Conservation (phyloP, 306 rosid species). For the Quercus parvula region DNA sequence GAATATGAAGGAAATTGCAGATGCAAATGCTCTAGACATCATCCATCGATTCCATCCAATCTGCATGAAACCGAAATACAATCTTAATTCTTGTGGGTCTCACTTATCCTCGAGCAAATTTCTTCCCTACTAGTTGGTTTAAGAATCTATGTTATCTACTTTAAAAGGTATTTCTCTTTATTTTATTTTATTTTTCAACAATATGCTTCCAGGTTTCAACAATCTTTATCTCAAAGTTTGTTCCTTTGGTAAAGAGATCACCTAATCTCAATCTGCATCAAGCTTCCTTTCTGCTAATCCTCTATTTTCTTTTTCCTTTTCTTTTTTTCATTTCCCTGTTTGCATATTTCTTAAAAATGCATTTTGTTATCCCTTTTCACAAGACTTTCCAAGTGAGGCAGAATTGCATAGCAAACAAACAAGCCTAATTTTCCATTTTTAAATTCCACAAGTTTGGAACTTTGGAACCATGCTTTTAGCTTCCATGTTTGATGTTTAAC, state of each 20-base stretch:
- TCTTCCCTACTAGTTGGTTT: constrained; percentile 12
- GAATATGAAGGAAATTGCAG: no score
- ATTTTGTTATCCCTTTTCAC: background rate
- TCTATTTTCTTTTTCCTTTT: background rate
- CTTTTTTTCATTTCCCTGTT: background rate
- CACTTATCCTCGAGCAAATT: background rate
- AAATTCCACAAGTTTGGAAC: background rate
- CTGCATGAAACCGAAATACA: background rate
- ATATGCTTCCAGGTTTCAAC: background rate
- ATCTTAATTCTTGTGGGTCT: background rate
- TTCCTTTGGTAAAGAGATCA: background rate
- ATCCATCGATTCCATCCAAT: background rate
- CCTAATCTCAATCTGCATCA: background rate
- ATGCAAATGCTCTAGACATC: no score
- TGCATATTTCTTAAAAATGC: background rate
- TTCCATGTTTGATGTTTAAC: background rate
- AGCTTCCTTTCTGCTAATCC: background rate
- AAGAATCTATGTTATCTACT: constrained; percentile 11
- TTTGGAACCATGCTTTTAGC: background rate
- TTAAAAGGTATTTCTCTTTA: background rate
- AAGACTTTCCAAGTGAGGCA: background rate
- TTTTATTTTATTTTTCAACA: background rate
- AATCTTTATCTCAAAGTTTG: background rate
- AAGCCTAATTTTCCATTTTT: background rate
- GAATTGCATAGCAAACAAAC: background rate